Evolutionary conservation across 108 stramenopile genomes (phyloP).

Genomic region (Pseudonitzschia multistriata): DNA sequence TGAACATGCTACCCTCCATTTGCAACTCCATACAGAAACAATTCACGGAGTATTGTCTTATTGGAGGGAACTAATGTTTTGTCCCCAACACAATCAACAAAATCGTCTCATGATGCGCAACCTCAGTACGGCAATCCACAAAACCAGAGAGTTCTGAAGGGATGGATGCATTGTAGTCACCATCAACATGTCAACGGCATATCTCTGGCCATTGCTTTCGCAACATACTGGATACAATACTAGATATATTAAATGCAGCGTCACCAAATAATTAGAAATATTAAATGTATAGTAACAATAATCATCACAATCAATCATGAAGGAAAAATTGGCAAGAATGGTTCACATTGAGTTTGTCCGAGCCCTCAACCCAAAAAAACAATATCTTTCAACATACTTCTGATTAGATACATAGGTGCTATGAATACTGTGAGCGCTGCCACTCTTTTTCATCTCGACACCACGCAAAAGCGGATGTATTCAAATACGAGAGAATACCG

Average conservation of each 20-base stretch:
- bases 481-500: too few species aligned
- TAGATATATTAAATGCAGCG: neutral
- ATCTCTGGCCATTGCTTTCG: neutral
- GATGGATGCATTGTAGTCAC: neutral
- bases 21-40: neutral
- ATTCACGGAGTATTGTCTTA: slow-evolving; percentile 1
- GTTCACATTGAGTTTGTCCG: too few species aligned
- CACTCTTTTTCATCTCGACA: too few species aligned
- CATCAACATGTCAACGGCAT: neutral
- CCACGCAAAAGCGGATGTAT: too few species aligned
- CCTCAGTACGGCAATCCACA: neutral
- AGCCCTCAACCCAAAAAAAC: too few species aligned
- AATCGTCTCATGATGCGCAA: slow-evolving; percentile 5
- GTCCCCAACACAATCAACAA: neutral
- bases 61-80: neutral
- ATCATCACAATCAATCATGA: too few species aligned
- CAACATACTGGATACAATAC: neutral
- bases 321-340: too few species aligned
- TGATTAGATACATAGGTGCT: too few species aligned
- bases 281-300: too few species aligned
- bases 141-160: neutral
- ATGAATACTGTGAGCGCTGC: too few species aligned
- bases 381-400: too few species aligned
- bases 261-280: neutral
- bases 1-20: neutral